phyloP scores from a whole-genome alignment of 1,284 basidiomycete species.

The Ceratobasidium sp. region DNA sequence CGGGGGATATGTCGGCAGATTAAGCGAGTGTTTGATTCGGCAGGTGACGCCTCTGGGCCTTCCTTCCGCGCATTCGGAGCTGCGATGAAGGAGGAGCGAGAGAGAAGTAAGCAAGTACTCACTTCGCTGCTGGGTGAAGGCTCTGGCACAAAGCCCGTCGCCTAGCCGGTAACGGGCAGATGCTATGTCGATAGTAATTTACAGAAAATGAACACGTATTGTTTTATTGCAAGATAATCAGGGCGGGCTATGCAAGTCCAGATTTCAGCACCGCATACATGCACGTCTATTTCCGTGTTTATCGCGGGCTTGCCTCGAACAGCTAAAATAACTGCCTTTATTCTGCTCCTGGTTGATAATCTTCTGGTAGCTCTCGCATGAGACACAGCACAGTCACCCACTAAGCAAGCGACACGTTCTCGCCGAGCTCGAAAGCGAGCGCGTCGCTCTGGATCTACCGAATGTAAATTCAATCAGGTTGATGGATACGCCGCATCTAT shows the following conservation, averaged over 20 bases:
- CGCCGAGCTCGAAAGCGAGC: conserved; percentile 22
- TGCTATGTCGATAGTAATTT: neutral
- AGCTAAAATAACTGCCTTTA: neutral
- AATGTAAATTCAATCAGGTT: neutral
- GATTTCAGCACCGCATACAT: conserved; percentile 19
- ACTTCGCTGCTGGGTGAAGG: conserved; percentile 34
- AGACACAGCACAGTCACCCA: conserved; percentile 10
- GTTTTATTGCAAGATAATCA: neutral
- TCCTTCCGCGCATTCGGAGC: conserved; percentile 79
- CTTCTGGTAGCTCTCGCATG: conserved; percentile 10
- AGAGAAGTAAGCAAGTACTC: conserved; percentile 63
- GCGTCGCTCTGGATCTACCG: conserved; percentile 16
- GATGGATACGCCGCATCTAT: conserved; percentile 25
- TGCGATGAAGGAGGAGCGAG: conserved; percentile 81
- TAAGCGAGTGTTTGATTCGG: conserved; percentile 32
- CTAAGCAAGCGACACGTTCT: conserved; percentile 39
- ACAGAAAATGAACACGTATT: conserved; percentile 3
- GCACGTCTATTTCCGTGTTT: neutral
- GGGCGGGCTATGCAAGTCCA: conserved; percentile 2
- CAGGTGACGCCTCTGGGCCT: conserved; percentile 71
- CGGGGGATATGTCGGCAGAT: conserved; percentile 34
- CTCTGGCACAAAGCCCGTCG: conserved; percentile 19
- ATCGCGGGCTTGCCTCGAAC: neutral
- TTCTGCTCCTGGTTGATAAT: conserved; percentile 8
- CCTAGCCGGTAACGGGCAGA: conserved; percentile 6